phyloP scores from a whole-genome alignment of 2,329 filamentous ascomycete genomes.

The Xylaria sp. region DNA sequence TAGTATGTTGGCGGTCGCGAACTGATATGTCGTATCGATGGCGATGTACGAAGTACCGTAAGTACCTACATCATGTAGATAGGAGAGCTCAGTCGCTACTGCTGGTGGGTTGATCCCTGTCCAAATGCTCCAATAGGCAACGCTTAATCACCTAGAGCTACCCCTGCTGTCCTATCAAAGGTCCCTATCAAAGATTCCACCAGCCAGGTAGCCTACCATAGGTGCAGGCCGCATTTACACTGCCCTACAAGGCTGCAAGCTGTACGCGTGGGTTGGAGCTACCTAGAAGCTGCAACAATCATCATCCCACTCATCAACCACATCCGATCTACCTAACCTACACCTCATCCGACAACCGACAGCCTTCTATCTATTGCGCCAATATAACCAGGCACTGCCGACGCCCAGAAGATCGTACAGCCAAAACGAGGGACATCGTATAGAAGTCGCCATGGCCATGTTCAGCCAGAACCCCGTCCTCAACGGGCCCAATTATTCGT shows the following conservation, averaged over 20 bases:
- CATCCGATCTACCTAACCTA: conserved; percentile 19
- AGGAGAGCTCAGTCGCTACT: conserved; percentile 2
- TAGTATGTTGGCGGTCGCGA: neutral
- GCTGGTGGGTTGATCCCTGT: conserved; percentile 22
- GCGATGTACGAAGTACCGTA: neutral
- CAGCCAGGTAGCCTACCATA: neutral
- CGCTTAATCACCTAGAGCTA: conserved; percentile 45
- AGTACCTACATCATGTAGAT: neutral
- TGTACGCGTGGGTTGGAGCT: conserved; percentile 47
- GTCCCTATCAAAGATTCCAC: conserved; percentile 1
- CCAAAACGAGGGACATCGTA: conserved; percentile 23
- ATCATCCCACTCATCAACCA: conserved; percentile 31
- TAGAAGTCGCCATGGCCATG: conserved; percentile 66
- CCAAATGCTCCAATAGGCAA: neutral
- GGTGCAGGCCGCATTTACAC: conserved; percentile 16
- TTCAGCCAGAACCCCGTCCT: conserved; percentile 76
- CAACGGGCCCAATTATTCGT: conserved; percentile 76
- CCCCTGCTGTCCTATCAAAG: conserved; percentile 35
- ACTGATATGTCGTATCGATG: neutral
- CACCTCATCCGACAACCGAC: neutral
- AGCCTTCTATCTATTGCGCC: neutral
- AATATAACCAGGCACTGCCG: conserved; percentile 8
- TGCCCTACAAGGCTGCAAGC: conserved; percentile 62
- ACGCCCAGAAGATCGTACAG: conserved; percentile 11
- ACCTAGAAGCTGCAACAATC: conserved; percentile 33